A percentile compares a stretch with the other conserved stretches of the same genome.
Conservation (phyloP, 2,329 filamentous ascomycete species). For the Phyllosticta citribraziliensis region DNA sequence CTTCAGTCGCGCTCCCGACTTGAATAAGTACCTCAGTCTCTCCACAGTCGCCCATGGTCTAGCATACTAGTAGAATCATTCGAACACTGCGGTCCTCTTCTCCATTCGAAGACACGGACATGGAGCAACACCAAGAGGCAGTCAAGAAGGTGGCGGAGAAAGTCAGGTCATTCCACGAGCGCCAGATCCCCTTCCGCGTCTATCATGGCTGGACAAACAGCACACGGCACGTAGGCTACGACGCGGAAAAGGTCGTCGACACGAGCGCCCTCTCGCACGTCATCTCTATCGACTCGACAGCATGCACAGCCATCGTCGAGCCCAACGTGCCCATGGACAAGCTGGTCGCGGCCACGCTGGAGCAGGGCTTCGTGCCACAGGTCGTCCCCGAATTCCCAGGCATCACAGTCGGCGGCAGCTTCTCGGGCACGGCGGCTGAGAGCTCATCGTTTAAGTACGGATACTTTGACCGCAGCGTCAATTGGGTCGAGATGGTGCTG, state of each 20-base stretch:
- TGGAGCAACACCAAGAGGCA: conserved; percentile 33
- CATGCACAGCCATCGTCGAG: conserved; percentile 53
- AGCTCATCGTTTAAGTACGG: conserved; percentile 60
- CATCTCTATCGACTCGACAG: conserved; percentile 46
- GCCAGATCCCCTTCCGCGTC: conserved; percentile 56
- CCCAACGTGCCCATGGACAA: conserved; percentile 61
- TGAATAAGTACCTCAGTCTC: too few relatives aligned
- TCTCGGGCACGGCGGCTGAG: conserved; percentile 58
- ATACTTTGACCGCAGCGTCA: conserved; percentile 54
- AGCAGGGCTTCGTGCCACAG: conserved; percentile 48
- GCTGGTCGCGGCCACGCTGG: conserved; percentile 49
- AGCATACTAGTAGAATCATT: not conserved
- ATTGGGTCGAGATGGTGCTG: conserved; percentile 55
- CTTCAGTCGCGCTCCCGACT: too few relatives aligned
- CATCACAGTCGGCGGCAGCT: conserved; percentile 62
- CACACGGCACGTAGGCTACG: conserved; percentile 45
- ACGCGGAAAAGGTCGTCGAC: conserved; percentile 50
- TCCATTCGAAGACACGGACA: conserved; percentile 10
- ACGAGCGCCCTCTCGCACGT: conserved; percentile 56
- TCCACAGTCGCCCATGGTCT: too few relatives aligned
- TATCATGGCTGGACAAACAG: conserved; percentile 71
- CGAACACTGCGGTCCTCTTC: conserved; percentile 10
- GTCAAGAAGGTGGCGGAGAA: conserved; percentile 37
- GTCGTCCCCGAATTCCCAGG: conserved; percentile 64
- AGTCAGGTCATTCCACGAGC: conserved; percentile 41